Evolutionary conservation across 805 yeast genomes (phyloP), one percentile per base, ranked within the genome.

Genomic region (Kuraishia hungarica): DNA sequence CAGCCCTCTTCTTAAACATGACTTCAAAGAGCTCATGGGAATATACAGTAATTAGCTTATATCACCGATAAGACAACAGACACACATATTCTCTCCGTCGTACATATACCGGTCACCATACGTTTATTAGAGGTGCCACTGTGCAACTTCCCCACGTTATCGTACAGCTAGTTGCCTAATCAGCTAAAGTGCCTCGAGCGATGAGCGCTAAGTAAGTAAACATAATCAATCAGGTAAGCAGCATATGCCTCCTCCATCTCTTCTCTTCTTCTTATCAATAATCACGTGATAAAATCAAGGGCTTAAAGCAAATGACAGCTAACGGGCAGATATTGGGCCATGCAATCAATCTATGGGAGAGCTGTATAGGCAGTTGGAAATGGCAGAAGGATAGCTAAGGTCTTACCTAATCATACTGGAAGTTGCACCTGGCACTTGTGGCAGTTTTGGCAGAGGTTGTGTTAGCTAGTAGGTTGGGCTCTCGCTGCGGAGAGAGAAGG

Each of bases 281-380:
- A 46, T 47, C 59, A 57, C 58, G 58, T 58, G 59, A 48, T 7
- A 1, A 23, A 10, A 23, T 1, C 1, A 10, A 50, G 56, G 61
- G 56, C 52, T 22, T 17, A 17, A 29, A 15, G 24, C 7, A 5
- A 10, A 7, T 22, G 53, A 17, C 21, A 24, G 46, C 20, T 22
- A n/a, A 23, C 28, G 39, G 39, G 35, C 46, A 24, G 29, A 6
- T 26, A 35, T 2, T 17, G 15, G 43, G 43, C 43, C 17, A 35
- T 35, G 43, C 43, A 35, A 35, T 35, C 17, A 35, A 17, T 13
- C 17, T 13, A 28, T 28, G n/a, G 29, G 8, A 26, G 29, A 26
- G 29, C 29, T 10, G 10, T 26, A 26, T 10, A 26, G 29, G 10
- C 29, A 26, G 29, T 26, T 26, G 5, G 29, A 35, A 35, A 35